Evolutionary conservation across 1,139 yeast species (phyloP), one percentile per base, ranked within the genome.

Genomic region (Taiozyma sp.): DNA sequence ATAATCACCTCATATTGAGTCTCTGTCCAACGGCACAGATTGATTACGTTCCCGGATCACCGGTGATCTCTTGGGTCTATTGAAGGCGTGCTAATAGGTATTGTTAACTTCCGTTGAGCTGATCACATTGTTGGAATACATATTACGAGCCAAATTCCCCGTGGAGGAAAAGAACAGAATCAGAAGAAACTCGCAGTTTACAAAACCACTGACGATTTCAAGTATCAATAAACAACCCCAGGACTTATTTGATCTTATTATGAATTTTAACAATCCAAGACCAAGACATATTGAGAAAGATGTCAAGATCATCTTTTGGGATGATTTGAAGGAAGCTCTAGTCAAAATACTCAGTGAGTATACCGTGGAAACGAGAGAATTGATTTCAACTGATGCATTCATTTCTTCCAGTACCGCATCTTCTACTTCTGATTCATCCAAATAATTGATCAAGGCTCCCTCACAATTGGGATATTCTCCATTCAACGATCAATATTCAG

Each of bases 201-300:
- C 83, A 57, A 81, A 79, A 58, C 90, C 92, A 2, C 65, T 73
- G 49, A 84, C 91, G 0, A 76, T 84, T 4, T 63, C 4, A 61
- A 59, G 50, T 49, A 19, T 59, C 4, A 57, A 75, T 54, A 69
- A 70, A n/a, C 74, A 72, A 38, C 70, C 67, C 51, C 71, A 72
- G 44, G 69, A 68, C 24, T 81, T 84, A 58, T 85, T 84, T 70
- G 73, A 76, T 52, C 66, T 80, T 46, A 75, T 84, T 50, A 85
- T 85, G 90, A 69, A 76, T 43, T 84, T 80, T 73, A 80, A 79
- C 39, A 76, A 76, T 49, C 91, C 92, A 2, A 74, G 84, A 57
- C 91, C 91, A 4, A 70, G 91, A 43, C 84, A 83, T 60, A 85
- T 85, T 51, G 90, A 83, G 61, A 85, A 85, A 63, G 88, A 84